phyloP scores from a whole-genome alignment of 768 basidiomycete genomes.

The Trichaptum fuscoviolaceum region DNA sequence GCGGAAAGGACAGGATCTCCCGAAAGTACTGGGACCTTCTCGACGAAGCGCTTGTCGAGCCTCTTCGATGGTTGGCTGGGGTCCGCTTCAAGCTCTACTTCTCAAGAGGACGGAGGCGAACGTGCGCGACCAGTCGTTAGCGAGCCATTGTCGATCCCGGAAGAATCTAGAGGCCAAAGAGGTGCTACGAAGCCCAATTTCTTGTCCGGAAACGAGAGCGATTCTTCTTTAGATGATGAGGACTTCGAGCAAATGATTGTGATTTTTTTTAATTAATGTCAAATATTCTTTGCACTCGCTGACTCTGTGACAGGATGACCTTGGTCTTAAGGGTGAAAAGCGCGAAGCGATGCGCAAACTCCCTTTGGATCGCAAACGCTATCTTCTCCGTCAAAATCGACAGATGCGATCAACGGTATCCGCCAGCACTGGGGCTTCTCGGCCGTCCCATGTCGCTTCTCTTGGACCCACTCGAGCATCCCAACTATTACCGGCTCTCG shows the following conservation, averaged over 20 bases:
- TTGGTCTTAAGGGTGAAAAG: conserved; percentile 69
- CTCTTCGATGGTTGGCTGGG: conserved; percentile 66
- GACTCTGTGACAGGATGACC: conserved; percentile 46
- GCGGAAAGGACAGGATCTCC: conserved; percentile 22
- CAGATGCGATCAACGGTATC: conserved; percentile 31
- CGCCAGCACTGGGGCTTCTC: conserved; percentile 26
- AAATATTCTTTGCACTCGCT: conserved; percentile 1
- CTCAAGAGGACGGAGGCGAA: conserved; percentile 8
- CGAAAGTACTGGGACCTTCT: conserved; percentile 50
- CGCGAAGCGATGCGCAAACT: conserved; percentile 59
- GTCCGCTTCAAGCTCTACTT: conserved; percentile 8
- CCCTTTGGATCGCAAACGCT: conserved; percentile 56
- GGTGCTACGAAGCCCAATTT: conserved; percentile 19
- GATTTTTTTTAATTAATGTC: conserved; percentile 17
- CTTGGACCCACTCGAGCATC: conserved; percentile 57
- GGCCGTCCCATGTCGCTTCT: conserved; percentile 41
- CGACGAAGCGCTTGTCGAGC: conserved; percentile 56
- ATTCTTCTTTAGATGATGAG: conserved; percentile 24
- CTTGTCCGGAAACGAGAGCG: conserved; percentile 23
- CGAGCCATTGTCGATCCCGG: conserved; percentile 59
- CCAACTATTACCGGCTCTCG: conserved; percentile 56
- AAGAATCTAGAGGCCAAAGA: conserved; percentile 31
- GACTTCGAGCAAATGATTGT: conserved; percentile 73
- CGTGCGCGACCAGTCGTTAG: conserved; percentile 57
- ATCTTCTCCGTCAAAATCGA: conserved; percentile 55